A percentile compares a stretch with the other conserved stretches of the same genome.
These are phyloP conservation scores for Penicillium oxalicum DNA, from an alignment of 2,329 filamentous ascomycete genomes.

Conservation along the genomic window DNA sequence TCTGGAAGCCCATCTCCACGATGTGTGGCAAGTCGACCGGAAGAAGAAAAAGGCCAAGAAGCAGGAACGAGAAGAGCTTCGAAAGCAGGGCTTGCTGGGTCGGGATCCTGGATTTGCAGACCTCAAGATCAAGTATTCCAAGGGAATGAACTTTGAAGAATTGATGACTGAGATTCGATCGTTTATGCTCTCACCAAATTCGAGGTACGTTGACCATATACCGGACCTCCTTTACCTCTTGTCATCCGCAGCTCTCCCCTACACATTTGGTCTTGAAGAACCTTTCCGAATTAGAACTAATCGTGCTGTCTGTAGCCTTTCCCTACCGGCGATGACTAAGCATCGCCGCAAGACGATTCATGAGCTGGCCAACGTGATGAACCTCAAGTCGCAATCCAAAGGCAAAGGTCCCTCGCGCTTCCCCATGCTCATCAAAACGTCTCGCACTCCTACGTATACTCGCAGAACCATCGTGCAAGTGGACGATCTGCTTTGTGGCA, in stretches of 20 bases:
- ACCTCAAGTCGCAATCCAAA: slow-evolving; percentile 75
- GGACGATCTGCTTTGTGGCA: slow-evolving; percentile 34
- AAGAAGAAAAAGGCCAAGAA: slow-evolving; percentile 66
- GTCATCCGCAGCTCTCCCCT: background rate
- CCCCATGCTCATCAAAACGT: slow-evolving; percentile 70
- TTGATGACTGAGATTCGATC: slow-evolving; percentile 64
- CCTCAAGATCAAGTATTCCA: slow-evolving; percentile 64
- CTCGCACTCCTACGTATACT: slow-evolving; percentile 57
- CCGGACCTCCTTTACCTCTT: too few species aligned
- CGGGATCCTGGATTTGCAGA: slow-evolving; percentile 51
- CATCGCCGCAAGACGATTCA: slow-evolving; percentile 72
- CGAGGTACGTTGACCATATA: slow-evolving; percentile 49
- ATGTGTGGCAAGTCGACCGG: slow-evolving; percentile 61
- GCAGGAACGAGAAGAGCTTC: slow-evolving; percentile 62
- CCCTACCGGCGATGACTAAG: slow-evolving; percentile 79
- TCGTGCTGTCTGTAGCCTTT: slow-evolving; percentile 47
- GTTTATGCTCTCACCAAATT: slow-evolving; percentile 61
- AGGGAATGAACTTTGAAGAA: slow-evolving; percentile 65
- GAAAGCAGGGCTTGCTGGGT: slow-evolving; percentile 60
- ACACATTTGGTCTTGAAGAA: background rate
- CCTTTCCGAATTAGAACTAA: too few species aligned
- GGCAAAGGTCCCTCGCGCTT: slow-evolving; percentile 68
- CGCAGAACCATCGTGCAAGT: slow-evolving; percentile 49
- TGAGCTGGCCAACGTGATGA: slow-evolving; percentile 66
- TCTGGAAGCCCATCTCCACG: slow-evolving; percentile 54